These are phyloP conservation scores for Diplodia intermedia DNA, from an alignment of 2,329 filamentous ascomycete species.

Conservation along the genomic window DNA sequence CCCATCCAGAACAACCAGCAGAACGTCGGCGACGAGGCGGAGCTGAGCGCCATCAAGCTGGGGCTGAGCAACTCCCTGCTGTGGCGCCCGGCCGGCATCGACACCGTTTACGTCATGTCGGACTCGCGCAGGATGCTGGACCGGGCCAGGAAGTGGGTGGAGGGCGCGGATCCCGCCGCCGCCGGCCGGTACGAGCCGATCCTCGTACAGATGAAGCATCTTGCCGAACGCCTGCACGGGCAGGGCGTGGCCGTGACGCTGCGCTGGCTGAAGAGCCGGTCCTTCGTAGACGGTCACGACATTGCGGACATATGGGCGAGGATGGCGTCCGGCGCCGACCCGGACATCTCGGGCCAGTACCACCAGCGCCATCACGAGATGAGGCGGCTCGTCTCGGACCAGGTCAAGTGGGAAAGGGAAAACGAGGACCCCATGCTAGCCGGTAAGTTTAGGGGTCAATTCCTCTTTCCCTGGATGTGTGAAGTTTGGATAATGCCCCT, in stretches of 20 bases:
- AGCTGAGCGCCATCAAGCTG: neutral
- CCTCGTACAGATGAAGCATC: neutral
- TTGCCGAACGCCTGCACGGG: neutral
- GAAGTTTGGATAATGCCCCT: neutral
- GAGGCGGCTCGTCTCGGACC: neutral
- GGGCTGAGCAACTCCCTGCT: neutral
- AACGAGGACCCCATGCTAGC: neutral
- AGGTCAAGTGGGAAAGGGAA: neutral
- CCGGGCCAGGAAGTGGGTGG: neutral
- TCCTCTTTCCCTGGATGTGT: neutral
- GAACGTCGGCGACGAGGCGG: neutral
- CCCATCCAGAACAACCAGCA: too few species aligned
- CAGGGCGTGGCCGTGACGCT: constrained; percentile 4
- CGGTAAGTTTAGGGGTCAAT: neutral
- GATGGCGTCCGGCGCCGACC: neutral
- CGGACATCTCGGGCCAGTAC: neutral
- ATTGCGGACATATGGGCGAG: constrained; percentile 7
- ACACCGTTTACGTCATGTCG: neutral
- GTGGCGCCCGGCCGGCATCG: neutral
- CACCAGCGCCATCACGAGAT: neutral
- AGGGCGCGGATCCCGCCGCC: neutral
- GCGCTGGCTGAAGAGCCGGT: constrained; percentile 9
- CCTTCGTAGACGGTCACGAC: neutral
- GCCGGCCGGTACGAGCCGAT: neutral
- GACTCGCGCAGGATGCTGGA: neutral